Base-by-base conservation (phyloP, 164 flowering plant species). In the Tinospora cordifolia region DNA sequence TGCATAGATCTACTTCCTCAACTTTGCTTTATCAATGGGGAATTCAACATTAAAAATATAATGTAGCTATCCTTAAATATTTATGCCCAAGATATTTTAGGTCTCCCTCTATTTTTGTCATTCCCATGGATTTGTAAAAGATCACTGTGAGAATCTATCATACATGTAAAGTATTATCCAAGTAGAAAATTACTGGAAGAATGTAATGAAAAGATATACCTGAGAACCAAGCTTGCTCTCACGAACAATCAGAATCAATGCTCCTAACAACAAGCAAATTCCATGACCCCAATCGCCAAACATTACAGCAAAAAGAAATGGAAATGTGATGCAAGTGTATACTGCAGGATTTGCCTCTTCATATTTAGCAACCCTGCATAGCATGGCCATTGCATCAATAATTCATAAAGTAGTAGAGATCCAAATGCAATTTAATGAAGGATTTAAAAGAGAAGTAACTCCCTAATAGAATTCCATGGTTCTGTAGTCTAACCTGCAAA, bases 221-320 rank as follows among this genome's bases (percentile, higher is more conserved):
- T 89, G 91, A 66, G 84, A 84, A 62, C 87, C 71, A 65, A 84
- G 83, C 74, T 80, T 90, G 57, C 82, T 83, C 84, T 94, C 98
- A 46, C 87, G 87, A 57, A 87, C 88, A 69, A 93, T 83, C 69
- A 93, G 92, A 72, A 87, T 62, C 63, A 94, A 73, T 26, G 99
- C 90, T 67, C 92, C 95, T 76, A 92, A 60, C 76, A 92, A 77
- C 82, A 94, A 79, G 84, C 99, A 94, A 72, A 94, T 84, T 69
- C 98, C 98, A 83, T 94, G 98, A 72, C 98, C 98, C 98, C 98
- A 94, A 72, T 94, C 98, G 65, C 98, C 97, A 84, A 94, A 94
- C 98, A 94, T 94, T 76, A 94, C 98, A 51, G 97, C 98, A 83
- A 94, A 94, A 75, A 94, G 92, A 83, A 94, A 94, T n/a, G 99